A percentile compares a stretch with the other conserved stretches of the same genome.
These are phyloP conservation scores for Oidium heveae DNA, from an alignment of 2,329 filamentous ascomycete genomes.

Conservation along the genomic window DNA sequence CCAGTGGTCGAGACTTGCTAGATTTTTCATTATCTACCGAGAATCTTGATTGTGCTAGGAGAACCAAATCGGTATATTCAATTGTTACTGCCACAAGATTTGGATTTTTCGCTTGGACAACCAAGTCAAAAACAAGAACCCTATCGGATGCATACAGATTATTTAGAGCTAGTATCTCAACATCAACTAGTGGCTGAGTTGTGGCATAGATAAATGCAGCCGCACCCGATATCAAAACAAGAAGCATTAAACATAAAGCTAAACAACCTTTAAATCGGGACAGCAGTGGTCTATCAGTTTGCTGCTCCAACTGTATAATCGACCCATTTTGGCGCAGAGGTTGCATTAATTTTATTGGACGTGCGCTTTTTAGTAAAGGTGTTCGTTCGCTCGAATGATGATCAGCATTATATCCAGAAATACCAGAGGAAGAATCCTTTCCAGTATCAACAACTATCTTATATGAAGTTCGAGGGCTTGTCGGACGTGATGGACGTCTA, in stretches of 20 bases:
- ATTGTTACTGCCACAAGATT: constrained; percentile 78
- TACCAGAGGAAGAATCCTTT: constrained; percentile 35
- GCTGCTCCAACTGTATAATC: constrained; percentile 47
- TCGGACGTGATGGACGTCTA: constrained; percentile 38
- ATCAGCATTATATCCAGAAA: constrained; percentile 54
- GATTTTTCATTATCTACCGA: constrained; percentile 31
- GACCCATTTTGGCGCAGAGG: constrained; percentile 26
- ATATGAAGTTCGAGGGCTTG: constrained; percentile 37
- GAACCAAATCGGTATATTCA: constrained; percentile 64
- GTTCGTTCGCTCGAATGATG: constrained; percentile 72
- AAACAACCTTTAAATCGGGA: constrained; percentile 65
- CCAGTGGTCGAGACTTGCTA: constrained; percentile 11
- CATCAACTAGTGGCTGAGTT: constrained; percentile 60
- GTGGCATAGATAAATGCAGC: constrained; percentile 79
- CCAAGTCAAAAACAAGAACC: constrained; percentile 81
- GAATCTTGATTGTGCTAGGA: constrained; percentile 85
- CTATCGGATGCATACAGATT: constrained; percentile 86
- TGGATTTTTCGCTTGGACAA: constrained; percentile 71
- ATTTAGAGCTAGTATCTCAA: constrained; percentile 55
- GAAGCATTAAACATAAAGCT: constrained; percentile 55
- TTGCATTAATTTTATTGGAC: constrained; percentile 32
- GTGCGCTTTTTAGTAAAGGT: constrained; percentile 42
- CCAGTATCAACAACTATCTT: constrained; percentile 19
- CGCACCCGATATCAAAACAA: constrained; percentile 61
- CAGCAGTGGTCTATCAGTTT: constrained; percentile 40